These are phyloP conservation scores for Apiosordaria backusii DNA, from an alignment of 495 filamentous ascomycete genomes.

Conservation along the genomic window DNA sequence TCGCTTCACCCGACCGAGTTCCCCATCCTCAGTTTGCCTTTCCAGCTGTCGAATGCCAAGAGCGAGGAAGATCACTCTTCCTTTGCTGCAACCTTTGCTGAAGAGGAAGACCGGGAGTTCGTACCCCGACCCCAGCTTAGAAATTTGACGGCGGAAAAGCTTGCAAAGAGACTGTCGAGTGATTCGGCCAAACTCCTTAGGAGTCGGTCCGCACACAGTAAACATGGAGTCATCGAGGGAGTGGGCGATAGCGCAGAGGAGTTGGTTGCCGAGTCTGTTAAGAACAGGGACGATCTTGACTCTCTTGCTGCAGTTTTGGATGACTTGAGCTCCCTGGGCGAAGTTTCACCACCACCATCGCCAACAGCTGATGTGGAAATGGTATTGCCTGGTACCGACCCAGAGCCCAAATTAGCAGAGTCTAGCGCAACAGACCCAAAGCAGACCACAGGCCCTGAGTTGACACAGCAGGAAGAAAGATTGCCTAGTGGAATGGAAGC, in stretches of 20 bases:
- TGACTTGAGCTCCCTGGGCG: constrained; percentile 42
- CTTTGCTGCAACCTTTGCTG: constrained; percentile 61
- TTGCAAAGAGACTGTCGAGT: constrained; percentile 47
- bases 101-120: constrained; percentile 42
- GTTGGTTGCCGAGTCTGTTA: constrained; percentile 39
- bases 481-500: neutral
- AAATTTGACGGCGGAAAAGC: constrained; percentile 24
- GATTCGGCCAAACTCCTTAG: constrained; percentile 42
- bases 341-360: neutral
- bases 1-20: constrained; percentile 23
- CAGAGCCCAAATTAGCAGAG: neutral
- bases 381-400: neutral
- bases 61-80: constrained; percentile 43
- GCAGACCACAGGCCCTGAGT: neutral
- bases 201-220: constrained; percentile 28
- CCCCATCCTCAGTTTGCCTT: constrained; percentile 54
- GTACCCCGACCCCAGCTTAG: constrained; percentile 15
- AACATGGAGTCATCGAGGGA: constrained; percentile 16
- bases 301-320: constrained; percentile 56
- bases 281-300: constrained; percentile 33
- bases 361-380: neutral
- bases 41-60: constrained; percentile 47
- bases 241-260: constrained; percentile 41
- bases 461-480: neutral
- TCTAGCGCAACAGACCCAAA: neutral